These are phyloP conservation scores for Yarrowia hollandica DNA, from an alignment of 805 yeast species.

Conservation along the genomic window DNA sequence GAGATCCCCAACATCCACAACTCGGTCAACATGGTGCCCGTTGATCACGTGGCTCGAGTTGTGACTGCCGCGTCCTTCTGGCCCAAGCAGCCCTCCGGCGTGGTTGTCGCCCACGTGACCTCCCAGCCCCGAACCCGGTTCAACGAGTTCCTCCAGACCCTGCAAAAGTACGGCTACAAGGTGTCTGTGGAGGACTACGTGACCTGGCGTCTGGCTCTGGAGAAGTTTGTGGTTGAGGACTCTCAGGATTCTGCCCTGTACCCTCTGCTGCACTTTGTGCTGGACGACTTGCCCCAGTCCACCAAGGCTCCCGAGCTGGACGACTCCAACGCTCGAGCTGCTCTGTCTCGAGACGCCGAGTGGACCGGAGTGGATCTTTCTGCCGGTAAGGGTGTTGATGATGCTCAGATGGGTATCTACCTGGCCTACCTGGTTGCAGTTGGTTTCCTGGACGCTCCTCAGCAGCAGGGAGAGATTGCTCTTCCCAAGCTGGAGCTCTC, in stretches of 20 bases:
- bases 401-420: constrained; percentile 67
- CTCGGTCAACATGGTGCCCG: constrained; percentile 94
- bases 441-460: constrained; percentile 75
- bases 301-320: constrained; percentile 96
- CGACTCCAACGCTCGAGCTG: constrained; percentile 74
- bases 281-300: constrained; percentile 85
- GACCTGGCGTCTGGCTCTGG: constrained; percentile 76
- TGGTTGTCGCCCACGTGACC: constrained; percentile 91
- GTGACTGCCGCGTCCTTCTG: constrained; percentile 79
- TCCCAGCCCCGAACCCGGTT: constrained; percentile 91
- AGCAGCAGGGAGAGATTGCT: constrained; percentile 43
- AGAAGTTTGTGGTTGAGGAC: constrained; percentile 70
- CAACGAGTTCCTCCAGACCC: constrained; percentile 67
- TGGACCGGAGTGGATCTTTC: constrained; percentile 69
- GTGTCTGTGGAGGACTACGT: constrained; percentile 65
- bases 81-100: constrained; percentile 57
- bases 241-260: constrained; percentile 81
- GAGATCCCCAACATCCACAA: constrained; percentile 81
- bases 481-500: constrained; percentile 62
- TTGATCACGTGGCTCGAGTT: constrained; percentile 94
- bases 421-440: constrained; percentile 75
- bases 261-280: constrained; percentile 90
- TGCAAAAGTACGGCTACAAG: constrained; percentile 70
- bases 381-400: constrained; percentile 73
- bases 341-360: constrained; percentile 59